Base-by-base conservation (phyloP, 2,329 filamentous ascomycete species). In the Fusarium metavorans region DNA sequence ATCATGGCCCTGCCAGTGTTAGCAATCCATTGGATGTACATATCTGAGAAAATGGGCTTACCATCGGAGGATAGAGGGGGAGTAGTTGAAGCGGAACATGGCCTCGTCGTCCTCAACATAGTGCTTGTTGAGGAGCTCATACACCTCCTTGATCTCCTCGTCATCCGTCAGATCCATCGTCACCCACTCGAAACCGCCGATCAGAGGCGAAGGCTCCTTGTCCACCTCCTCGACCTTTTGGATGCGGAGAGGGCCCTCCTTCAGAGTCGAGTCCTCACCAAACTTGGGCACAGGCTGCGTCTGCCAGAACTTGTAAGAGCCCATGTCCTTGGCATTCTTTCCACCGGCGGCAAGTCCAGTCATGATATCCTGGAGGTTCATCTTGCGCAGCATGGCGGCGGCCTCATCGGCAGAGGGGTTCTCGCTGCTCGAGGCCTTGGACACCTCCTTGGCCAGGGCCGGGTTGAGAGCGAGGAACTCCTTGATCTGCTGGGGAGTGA, bases 31-130 rank as follows among this genome's bases (percentile, higher is more conserved):
- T 20, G 8, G 16, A 23, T 32, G 9, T 14, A 32, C 27, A 34
- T 54, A 6, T 13, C 2, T 5, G 1, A 32, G 11, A 16, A 54
- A 4, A 20, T 11, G 27, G 18, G 8, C 50, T 32, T 85, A 95
- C 95, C 97, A 99, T 82, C 95, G 93, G 57, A 99, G 87, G 80
- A 98, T 97, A 2, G 93, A 92, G 43, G 91, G 87, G 1, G 95
- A 97, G 85, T 99, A 99, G 83, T 97, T 96, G 88, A 99, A 98
- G 64, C 97, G 92, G 87, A 99, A 98, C 89, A 97, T 97, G 72
- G 96, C 95, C 82, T 98, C 95, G 78, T 95, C 93, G 82, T 99
- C 97, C 85, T 99, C 97, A 69, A 99, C 97, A 77, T 98, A 99
- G 85, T 99, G 97, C 65, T 95, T 93, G 75, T 94, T 94, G 68